A percentile compares a stretch with the other conserved stretches of the same genome.
These are phyloP conservation scores for Trichomonas vaginalis DNA, from an alignment of 208 protist species.

Conservation along the genomic window DNA sequence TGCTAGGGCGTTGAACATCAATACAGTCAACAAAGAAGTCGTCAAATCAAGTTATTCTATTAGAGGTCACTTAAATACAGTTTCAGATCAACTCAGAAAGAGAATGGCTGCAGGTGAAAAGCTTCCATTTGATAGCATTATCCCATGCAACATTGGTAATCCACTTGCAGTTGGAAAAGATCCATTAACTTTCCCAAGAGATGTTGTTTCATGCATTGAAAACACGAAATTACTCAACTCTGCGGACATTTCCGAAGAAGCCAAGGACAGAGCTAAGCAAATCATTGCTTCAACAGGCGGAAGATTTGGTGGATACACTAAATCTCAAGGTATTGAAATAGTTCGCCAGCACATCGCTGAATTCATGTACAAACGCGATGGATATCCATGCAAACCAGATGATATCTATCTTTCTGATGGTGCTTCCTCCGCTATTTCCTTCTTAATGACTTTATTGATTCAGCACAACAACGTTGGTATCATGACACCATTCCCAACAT, in stretches of 20 bases:
- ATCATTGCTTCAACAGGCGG: slow-evolving; percentile 48
- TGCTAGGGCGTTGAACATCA: background rate
- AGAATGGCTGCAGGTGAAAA: slow-evolving; percentile 27
- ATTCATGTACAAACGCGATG: slow-evolving; percentile 73
- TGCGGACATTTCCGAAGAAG: slow-evolving; percentile 61
- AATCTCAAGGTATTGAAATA: slow-evolving; percentile 50
- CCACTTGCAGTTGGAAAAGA: slow-evolving; percentile 60
- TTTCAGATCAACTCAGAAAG: slow-evolving; percentile 39
- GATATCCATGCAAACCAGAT: slow-evolving; percentile 42
- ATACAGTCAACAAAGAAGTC: background rate
- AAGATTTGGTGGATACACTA: slow-evolving; percentile 72
- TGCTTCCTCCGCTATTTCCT: slow-evolving; percentile 66
- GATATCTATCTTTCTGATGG: slow-evolving; percentile 87
- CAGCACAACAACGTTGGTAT: slow-evolving; percentile 24
- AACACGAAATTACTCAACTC: slow-evolving; percentile 43
- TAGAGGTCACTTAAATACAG: slow-evolving; percentile 47
- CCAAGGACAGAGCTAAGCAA: slow-evolving; percentile 55
- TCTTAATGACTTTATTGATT: slow-evolving; percentile 56
- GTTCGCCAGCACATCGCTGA: slow-evolving; percentile 55
- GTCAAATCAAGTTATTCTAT: slow-evolving; percentile 56
- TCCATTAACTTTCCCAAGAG: slow-evolving; percentile 80
- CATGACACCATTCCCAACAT: slow-evolving; percentile 94
- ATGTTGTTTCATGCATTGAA: slow-evolving; percentile 54
- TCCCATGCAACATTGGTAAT: slow-evolving; percentile 90
- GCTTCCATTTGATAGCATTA: slow-evolving; percentile 61